Percentiles rank a stretch among this genome's conserved stretches.
Evolutionary conservation across 441 rosid genomes (phyloP).

Genomic region (Breynia disticha): DNA sequence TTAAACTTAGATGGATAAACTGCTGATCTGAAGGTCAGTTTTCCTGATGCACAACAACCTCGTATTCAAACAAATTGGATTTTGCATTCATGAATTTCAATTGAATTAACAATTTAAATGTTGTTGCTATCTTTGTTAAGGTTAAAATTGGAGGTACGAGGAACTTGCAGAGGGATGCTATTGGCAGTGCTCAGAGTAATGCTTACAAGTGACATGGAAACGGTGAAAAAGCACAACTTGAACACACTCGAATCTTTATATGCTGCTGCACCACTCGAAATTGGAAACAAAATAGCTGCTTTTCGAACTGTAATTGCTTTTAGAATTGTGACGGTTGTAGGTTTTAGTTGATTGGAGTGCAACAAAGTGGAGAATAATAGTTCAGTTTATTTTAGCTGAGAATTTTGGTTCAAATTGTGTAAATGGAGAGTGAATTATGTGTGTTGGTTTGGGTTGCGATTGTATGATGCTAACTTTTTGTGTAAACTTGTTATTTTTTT

Average conservation of each 20-base stretch:
- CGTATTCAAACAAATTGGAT: background rate
- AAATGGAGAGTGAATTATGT: too few species aligned
- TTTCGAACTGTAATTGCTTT: constrained; percentile 59
- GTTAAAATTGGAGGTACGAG: constrained; percentile 62
- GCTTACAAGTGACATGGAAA: constrained; percentile 33
- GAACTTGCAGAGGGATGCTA: constrained; percentile 54
- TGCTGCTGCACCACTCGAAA: constrained; percentile 60
- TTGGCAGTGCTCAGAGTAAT: constrained; percentile 67
- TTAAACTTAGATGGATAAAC: constrained; percentile 51
- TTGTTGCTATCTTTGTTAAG: constrained; percentile 23
- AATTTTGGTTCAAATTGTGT: too few species aligned
- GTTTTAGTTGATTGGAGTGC: too few species aligned
- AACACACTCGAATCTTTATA: constrained; percentile 48
- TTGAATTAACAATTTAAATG: background rate
- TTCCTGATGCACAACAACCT: too few species aligned
- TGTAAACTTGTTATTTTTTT: too few species aligned
- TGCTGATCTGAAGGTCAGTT: constrained; percentile 53
- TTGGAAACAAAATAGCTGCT: constrained; percentile 43
- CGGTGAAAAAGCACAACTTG: constrained; percentile 15
- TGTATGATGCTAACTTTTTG: too few species aligned
- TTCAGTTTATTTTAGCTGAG: too few species aligned
- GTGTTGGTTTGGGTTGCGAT: too few species aligned
- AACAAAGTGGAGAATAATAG: too few species aligned
- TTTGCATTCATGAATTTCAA: background rate
- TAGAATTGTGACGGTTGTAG: too few species aligned